These are phyloP conservation scores for Pichia nakasei DNA, from an alignment of 805 yeast genomes.

Conservation along the genomic window DNA sequence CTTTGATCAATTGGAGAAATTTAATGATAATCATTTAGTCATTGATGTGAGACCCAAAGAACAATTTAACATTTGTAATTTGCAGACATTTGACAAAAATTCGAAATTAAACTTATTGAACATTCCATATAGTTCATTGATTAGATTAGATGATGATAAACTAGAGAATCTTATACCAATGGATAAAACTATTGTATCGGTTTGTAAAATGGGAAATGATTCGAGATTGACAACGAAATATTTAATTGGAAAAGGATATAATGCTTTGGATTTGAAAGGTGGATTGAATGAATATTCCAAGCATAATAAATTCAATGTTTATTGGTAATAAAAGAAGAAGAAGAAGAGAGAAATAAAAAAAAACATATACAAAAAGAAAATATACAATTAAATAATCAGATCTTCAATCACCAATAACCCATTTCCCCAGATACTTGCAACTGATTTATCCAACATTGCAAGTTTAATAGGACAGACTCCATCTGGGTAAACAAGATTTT, in stretches of 20 bases:
- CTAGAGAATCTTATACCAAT: slow-evolving; percentile 8
- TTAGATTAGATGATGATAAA: slow-evolving; percentile 21
- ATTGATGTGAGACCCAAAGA: slow-evolving; percentile 77
- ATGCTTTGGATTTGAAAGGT: slow-evolving; percentile 64
- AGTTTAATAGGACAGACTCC: slow-evolving; percentile 7
- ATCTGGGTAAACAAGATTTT: slow-evolving; percentile 12
- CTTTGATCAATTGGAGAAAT: slow-evolving; percentile 26
- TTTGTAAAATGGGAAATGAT: slow-evolving; percentile 89
- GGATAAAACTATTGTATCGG: slow-evolving; percentile 35
- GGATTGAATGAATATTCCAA: slow-evolving; percentile 40
- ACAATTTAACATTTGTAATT: slow-evolving; percentile 60
- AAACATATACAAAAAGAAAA: no score
- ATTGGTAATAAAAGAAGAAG: slow-evolving; percentile 13
- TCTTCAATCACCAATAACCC: slow-evolving; percentile 26
- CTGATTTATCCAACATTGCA: slow-evolving; percentile 10
- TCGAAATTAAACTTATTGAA: slow-evolving; percentile 27
- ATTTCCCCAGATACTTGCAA: slow-evolving; percentile 20
- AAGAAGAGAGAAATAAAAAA: no score
- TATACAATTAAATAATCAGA: slow-evolving; percentile 7
- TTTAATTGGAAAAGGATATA: slow-evolving; percentile 42
- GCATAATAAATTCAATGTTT: slow-evolving; percentile 12
- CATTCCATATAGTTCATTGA: slow-evolving; percentile 49
- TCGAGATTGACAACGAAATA: slow-evolving; percentile 67
- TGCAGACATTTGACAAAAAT: slow-evolving; percentile 37
- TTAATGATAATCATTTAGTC: slow-evolving; percentile 20